These are phyloP conservation scores for Globisporangium spinosum DNA, from an alignment of 352 stramenopile genomes.

Conservation along the genomic window DNA sequence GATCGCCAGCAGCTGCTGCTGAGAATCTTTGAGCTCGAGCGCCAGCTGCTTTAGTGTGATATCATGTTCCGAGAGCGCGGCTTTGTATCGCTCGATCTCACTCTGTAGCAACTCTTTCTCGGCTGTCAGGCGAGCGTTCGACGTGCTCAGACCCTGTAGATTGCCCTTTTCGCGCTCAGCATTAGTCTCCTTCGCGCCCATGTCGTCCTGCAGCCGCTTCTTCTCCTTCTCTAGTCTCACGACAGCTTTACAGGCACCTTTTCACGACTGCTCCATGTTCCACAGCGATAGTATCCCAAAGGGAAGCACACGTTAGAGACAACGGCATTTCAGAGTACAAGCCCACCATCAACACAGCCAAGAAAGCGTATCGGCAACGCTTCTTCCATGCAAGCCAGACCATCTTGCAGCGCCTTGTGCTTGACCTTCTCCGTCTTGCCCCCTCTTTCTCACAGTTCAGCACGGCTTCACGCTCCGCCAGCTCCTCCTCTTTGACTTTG, in stretches of 20 bases:
- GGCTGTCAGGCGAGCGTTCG: constrained; percentile 23
- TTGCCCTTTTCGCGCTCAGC: constrained; percentile 10
- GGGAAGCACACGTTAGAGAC: not conserved
- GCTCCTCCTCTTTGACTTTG: constrained; percentile 30
- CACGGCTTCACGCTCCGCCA: constrained; percentile 27
- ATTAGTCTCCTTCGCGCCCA: constrained; percentile 1
- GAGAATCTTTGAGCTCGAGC: constrained; percentile 29
- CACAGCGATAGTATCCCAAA: not conserved
- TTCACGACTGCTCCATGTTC: constrained; percentile 10
- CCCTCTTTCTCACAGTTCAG: constrained; percentile 11
- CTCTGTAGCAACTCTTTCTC: constrained; percentile 23
- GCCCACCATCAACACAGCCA: not conserved
- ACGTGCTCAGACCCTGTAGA: constrained; percentile 14
- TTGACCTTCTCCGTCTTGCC: constrained; percentile 12
- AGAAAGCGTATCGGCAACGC: constrained; percentile 11
- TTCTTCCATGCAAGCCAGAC: constrained; percentile 17
- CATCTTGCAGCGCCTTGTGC: constrained; percentile 10
- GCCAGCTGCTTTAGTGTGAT: constrained; percentile 25
- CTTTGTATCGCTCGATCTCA: constrained; percentile 22
- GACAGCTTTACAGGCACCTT: not conserved
- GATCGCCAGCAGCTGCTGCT: constrained; percentile 51
- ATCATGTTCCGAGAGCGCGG: constrained; percentile 21
- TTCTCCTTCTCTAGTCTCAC: constrained; percentile 22
- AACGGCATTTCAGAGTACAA: not conserved
- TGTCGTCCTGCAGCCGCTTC: constrained; percentile 21